These are phyloP conservation scores for Pterocarpus santalinus DNA, from an alignment of 306 rosid genomes.

Conservation along the genomic window DNA sequence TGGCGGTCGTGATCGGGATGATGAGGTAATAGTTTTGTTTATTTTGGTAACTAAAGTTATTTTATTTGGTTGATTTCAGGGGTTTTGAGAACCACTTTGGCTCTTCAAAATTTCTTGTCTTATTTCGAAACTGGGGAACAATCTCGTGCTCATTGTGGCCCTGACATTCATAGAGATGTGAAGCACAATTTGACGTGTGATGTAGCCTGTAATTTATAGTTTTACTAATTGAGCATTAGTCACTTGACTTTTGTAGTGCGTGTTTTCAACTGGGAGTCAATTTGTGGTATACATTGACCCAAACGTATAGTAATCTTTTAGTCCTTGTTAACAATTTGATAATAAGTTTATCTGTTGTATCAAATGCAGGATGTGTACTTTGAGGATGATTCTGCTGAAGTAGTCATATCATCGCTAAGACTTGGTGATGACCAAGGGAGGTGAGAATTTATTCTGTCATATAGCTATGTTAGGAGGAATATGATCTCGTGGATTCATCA, in stretches of 20 bases:
- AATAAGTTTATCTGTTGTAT: constrained; percentile 7
- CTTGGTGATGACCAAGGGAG: constrained; percentile 98
- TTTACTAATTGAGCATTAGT: not conserved
- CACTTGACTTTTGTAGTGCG: not conserved
- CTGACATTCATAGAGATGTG: constrained; percentile 24
- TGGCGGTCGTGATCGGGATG: constrained; percentile 79
- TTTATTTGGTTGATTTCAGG: constrained; percentile 35
- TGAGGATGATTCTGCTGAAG: constrained; percentile 96
- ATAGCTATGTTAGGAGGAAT: constrained; percentile 10
- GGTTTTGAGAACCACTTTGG: constrained; percentile 38
- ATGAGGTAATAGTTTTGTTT: constrained; percentile 70
- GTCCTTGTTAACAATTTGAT: constrained; percentile 13
- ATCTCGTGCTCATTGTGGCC: constrained; percentile 23
- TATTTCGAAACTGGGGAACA: constrained; percentile 17
- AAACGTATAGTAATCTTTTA: not conserved
- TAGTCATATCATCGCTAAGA: constrained; percentile 94
- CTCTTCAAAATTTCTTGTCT: constrained; percentile 26
- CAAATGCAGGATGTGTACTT: constrained; percentile 87
- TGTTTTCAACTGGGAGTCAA: not conserved
- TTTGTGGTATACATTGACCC: not conserved
- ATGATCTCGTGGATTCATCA: constrained; percentile 14
- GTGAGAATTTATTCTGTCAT: constrained; percentile 60
- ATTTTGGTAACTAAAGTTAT: constrained; percentile 36
- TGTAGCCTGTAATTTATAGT: constrained; percentile 4
- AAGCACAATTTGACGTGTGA: constrained; percentile 25